phyloP scores from a whole-genome alignment of 1,139 yeast genomes.

The Pneumocystis wakefieldiae region DNA sequence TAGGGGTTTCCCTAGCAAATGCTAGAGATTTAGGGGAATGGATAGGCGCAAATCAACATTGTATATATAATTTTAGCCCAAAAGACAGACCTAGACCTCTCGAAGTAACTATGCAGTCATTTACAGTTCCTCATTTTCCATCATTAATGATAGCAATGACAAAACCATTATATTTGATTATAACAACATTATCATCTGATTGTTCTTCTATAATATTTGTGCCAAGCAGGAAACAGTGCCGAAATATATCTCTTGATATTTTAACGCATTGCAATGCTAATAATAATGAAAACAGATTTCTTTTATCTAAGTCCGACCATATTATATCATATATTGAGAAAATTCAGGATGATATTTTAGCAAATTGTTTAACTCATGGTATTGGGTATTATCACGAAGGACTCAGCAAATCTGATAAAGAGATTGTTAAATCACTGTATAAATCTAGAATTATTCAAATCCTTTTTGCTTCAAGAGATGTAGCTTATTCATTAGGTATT shows the following conservation, averaged over 20 bases:
- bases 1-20: conserved; percentile 56
- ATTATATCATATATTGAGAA: conserved; percentile 26
- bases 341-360: conserved; percentile 35
- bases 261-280: conserved; percentile 26
- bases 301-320: conserved; percentile 26
- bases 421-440: conserved; percentile 41
- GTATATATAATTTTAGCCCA: conserved; percentile 58
- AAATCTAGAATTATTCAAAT: conserved; percentile 36
- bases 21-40: conserved; percentile 73
- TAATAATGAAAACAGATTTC: conserved; percentile 26
- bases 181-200: conserved; percentile 21
- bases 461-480: conserved; percentile 45
- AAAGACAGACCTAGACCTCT: conserved; percentile 42
- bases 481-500: conserved; percentile 36
- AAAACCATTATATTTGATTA: conserved; percentile 31
- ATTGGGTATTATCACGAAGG: conserved; percentile 49
- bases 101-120: conserved; percentile 44
- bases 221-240: conserved; percentile 39
- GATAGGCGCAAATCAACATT: conserved; percentile 52
- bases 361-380: conserved; percentile 40
- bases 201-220: conserved; percentile 39
- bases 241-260: conserved; percentile 39
- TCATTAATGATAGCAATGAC: conserved; percentile 39
- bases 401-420: conserved; percentile 42
- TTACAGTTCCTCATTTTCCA: conserved; percentile 34